Conservation (phyloP, 129 eudicot genomes). For the Lactuca sativa region DNA sequence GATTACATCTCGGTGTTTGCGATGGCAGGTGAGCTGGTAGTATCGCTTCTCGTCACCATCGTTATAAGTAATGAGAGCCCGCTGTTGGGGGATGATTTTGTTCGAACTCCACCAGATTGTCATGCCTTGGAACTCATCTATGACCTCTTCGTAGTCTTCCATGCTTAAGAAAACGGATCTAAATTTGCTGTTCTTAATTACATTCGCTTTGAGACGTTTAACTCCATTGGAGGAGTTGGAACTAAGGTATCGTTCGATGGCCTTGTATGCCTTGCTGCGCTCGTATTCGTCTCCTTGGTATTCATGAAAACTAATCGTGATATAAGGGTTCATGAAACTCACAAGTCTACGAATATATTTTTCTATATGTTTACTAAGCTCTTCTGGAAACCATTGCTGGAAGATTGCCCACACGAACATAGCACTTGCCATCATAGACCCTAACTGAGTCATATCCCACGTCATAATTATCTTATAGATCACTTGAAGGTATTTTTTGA, state of each 20-base stretch:
- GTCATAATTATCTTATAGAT: not conserved
- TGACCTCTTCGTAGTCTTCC: slow-evolving; percentile 13
- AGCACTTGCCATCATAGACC: slow-evolving; percentile 6
- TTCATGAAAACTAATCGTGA: not conserved
- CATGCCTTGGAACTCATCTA: slow-evolving; percentile 7
- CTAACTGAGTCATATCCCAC: not conserved
- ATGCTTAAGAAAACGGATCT: not conserved
- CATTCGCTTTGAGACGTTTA: slow-evolving; percentile 11
- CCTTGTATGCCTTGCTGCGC: not conserved
- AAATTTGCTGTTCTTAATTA: not conserved
- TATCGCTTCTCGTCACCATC: slow-evolving; percentile 22
- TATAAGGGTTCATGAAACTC: slow-evolving; percentile 13
- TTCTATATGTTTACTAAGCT: not conserved
- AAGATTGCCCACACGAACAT: slow-evolving; percentile 4
- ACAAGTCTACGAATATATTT: not conserved
- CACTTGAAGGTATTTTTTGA: too few relatives aligned
- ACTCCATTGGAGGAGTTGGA: slow-evolving; percentile 8
- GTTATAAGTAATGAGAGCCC: not conserved
- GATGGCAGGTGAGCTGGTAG: slow-evolving; percentile 44
- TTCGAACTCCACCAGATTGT: slow-evolving; percentile 5
- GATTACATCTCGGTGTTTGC: slow-evolving; percentile 30
- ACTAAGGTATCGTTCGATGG: slow-evolving; percentile 18
- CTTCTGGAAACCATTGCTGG: slow-evolving; percentile 6
- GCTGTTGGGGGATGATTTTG: not conserved
- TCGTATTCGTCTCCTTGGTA: slow-evolving; percentile 3